Base-by-base conservation (phyloP, 1,284 basidiomycete species). In the Rhodotorula sp. region DNA sequence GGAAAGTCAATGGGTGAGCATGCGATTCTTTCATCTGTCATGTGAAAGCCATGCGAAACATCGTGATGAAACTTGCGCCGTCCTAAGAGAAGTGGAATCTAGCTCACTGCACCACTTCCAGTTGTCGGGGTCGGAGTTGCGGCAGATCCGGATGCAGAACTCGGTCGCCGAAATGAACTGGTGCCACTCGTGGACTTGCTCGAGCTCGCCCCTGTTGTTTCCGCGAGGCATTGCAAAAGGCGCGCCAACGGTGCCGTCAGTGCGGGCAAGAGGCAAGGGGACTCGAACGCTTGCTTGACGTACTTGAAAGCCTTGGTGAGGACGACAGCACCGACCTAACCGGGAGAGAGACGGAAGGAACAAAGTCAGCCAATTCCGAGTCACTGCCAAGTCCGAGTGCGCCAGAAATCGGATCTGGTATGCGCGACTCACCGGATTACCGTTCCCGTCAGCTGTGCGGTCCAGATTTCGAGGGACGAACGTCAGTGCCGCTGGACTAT, bases 51-150 rank as follows among this genome's bases (percentile, higher is more conserved):
- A 31, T 12, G 52, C 68, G 62, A 66, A 1, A 70, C 64, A 31
- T 65, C 65, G 52, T 77, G 78, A 61, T 80, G 79, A 76, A 80
- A 78, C n/a, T 87, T 15, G 38, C 63, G 18, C 19, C 14, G 18
- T 6, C 15, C 23, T 16, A 45, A 49, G n/a, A 43, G 28, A 16
- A 16, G 6, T 21, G 18, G n/a, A 19, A 4, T 18, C 0, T 3
- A 14, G 60, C 67, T 43, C 43, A 68, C 67, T 64, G 64, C 74
- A 66, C 59, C 57, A 67, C 61, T 60, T 70, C 66, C 62, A 61
- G 48, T 71, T 70, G 55, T 72, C 68, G 2, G 52, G 63, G 16
- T 62, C 67, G 38, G 49, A 34, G 45, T 65, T 57, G 62, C 68
- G 57, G 74, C 77, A 78, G 3, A 70, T 74, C 21, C 78, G 76